Conservation (phyloP, 148 eudicot genomes). For the Arctostaphylos glauca region DNA sequence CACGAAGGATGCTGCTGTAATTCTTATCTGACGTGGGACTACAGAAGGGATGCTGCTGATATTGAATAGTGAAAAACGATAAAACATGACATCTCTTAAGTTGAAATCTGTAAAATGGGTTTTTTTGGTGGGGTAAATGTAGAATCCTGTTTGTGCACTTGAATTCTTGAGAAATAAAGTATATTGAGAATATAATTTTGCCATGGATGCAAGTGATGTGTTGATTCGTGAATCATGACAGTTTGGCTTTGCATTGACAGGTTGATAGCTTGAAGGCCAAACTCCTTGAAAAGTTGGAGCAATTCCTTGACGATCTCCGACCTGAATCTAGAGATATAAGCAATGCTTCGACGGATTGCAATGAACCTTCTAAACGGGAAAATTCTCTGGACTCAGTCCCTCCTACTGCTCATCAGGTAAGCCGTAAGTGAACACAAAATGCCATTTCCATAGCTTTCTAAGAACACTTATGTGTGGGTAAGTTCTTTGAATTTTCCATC, state of each 20-base stretch:
- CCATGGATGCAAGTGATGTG: neutral
- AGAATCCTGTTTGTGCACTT: neutral
- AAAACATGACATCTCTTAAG: neutral
- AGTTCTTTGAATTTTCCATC: neutral
- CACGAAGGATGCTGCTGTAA: neutral
- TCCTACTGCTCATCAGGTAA: constrained; percentile 60
- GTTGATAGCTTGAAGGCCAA: constrained; percentile 82
- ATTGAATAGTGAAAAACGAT: neutral
- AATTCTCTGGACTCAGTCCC: constrained; percentile 29
- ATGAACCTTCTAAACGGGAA: constrained; percentile 42
- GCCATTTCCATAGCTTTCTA: neutral
- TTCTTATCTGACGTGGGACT: neutral
- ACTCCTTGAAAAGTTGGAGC: constrained; percentile 86
- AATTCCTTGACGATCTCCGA: constrained; percentile 67
- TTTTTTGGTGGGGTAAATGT: neutral
- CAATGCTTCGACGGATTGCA: constrained; percentile 30
- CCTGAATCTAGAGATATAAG: constrained; percentile 47
- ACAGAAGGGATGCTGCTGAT: neutral
- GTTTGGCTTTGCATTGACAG: constrained; percentile 40
- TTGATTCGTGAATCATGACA: constrained; percentile 14
- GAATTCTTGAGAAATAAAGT: neutral
- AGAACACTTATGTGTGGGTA: neutral
- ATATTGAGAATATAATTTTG: neutral
- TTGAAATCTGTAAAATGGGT: neutral
- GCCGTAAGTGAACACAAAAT: constrained; percentile 12